phyloP scores from a whole-genome alignment of 2,329 filamentous ascomycete species.

The Zymoseptoria tritici region DNA sequence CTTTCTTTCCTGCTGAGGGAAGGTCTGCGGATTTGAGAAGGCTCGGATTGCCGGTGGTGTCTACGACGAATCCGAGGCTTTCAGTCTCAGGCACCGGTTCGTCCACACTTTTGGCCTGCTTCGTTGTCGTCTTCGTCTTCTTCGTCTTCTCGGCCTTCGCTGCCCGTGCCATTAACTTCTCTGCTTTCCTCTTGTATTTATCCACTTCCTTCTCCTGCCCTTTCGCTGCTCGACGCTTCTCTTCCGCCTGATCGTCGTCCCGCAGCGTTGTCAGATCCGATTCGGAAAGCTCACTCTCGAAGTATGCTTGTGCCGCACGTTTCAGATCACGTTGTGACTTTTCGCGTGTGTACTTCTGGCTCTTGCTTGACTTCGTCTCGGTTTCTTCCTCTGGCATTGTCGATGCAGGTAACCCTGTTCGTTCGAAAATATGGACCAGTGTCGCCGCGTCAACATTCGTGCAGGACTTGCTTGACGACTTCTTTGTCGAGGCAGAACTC shows the following conservation, averaged over 20 bases:
- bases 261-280: slow-evolving; percentile 7
- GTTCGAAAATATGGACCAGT: neutral
- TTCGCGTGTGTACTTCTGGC: slow-evolving; percentile 10
- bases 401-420: neutral
- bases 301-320: slow-evolving; percentile 10
- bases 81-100: neutral
- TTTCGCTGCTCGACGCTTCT: neutral
- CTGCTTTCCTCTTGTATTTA: slow-evolving; percentile 5
- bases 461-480: neutral
- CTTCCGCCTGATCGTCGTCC: slow-evolving; percentile 1
- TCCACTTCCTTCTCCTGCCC: slow-evolving; percentile 4
- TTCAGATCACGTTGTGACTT: slow-evolving; percentile 14
- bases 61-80: slow-evolving; percentile 8
- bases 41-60: slow-evolving; percentile 12
- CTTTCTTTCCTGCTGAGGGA: neutral
- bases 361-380: slow-evolving; percentile 1
- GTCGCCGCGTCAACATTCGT: neutral
- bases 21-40: neutral
- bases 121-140: slow-evolving; percentile 9
- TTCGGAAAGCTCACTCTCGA: slow-evolving; percentile 8
- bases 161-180: slow-evolving; percentile 12
- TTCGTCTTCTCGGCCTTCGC: slow-evolving; percentile 12
- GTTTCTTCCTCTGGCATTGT: neutral
- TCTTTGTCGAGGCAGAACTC: neutral
- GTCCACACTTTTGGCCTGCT: neutral